Evolutionary conservation across 345 rosid species (phyloP).

Genomic region (Dimocarpus longan): DNA sequence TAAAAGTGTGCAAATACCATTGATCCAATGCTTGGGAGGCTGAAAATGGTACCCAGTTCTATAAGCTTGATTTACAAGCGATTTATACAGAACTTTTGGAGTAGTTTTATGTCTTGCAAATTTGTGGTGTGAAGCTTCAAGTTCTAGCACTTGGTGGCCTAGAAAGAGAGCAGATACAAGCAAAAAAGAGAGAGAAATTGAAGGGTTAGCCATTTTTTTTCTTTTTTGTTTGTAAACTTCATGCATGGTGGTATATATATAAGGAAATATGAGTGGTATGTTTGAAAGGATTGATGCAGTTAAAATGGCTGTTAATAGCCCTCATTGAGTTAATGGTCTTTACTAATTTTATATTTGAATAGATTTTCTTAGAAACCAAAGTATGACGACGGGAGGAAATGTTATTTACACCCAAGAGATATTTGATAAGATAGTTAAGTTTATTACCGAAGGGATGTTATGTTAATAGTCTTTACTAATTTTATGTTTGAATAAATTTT

Average conservation of each 20-base stretch:
- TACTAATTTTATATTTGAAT: too few species aligned
- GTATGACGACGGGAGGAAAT: too few species aligned
- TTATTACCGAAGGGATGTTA: too few species aligned
- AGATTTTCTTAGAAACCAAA: too few species aligned
- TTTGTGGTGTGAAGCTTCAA: slow-evolving; percentile 54
- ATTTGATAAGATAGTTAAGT: too few species aligned
- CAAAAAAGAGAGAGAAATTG: slow-evolving; percentile 24
- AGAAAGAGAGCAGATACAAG: slow-evolving; percentile 33
- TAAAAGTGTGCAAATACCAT: slow-evolving; percentile 31
- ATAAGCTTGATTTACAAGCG: slow-evolving; percentile 45
- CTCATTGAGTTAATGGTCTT: background rate
- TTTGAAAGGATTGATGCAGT: background rate
- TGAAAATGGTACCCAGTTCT: slow-evolving; percentile 73
- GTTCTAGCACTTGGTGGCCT: slow-evolving; percentile 36
- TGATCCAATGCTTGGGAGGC: slow-evolving; percentile 75
- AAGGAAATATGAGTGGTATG: background rate
- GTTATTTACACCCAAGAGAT: too few species aligned
- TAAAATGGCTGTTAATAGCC: background rate
- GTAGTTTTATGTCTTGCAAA: slow-evolving; percentile 26
- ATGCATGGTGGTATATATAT: background rate
- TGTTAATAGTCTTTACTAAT: too few species aligned
- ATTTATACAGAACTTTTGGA: slow-evolving; percentile 12
- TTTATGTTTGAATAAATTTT: too few species aligned
- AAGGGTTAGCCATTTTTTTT: too few species aligned
- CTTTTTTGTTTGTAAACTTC: too few species aligned